phyloP scores from a whole-genome alignment of 1,284 basidiomycete species.

The Trametes polyzona region DNA sequence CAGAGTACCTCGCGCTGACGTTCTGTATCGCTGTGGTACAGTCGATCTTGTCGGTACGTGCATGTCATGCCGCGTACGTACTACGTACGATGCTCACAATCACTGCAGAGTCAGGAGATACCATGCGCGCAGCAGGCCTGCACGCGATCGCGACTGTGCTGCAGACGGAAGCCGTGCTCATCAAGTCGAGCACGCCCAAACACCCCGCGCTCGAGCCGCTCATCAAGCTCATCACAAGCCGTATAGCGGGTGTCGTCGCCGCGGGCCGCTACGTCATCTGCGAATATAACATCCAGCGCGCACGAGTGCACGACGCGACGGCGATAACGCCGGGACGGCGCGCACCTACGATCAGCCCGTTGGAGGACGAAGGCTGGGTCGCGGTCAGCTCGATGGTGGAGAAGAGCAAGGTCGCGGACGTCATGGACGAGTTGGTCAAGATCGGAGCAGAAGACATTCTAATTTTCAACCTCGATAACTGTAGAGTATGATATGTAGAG shows the following conservation, averaged over 20 bases:
- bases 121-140: conserved; percentile 97
- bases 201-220: conserved; percentile 72
- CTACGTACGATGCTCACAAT: not conserved
- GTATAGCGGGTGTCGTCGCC: conserved; percentile 93
- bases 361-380: conserved; percentile 88
- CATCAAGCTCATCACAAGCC: conserved; percentile 82
- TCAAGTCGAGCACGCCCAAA: conserved; percentile 76
- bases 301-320: conserved; percentile 65
- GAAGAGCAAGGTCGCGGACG: conserved; percentile 78
- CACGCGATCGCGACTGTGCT: conserved; percentile 92
- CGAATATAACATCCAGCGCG: conserved; percentile 87
- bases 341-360: conserved; percentile 87
- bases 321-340: conserved; percentile 87
- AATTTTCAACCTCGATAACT: conserved; percentile 91
- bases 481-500: conserved; percentile 68
- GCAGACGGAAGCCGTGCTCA: conserved; percentile 91
- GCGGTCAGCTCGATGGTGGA: conserved; percentile 94
- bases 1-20: not conserved
- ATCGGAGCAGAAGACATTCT: conserved; percentile 92
- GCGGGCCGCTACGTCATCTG: conserved; percentile 89
- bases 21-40: conserved; percentile 32
- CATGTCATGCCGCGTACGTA: too few relatives aligned
- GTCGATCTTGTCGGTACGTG: conserved; percentile 91
- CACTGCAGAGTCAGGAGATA: conserved; percentile 91
- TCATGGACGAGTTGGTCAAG: conserved; percentile 89